Evolutionary conservation across 305 asterid genomes (phyloP).

Genomic region (Fraxinus ornus): DNA sequence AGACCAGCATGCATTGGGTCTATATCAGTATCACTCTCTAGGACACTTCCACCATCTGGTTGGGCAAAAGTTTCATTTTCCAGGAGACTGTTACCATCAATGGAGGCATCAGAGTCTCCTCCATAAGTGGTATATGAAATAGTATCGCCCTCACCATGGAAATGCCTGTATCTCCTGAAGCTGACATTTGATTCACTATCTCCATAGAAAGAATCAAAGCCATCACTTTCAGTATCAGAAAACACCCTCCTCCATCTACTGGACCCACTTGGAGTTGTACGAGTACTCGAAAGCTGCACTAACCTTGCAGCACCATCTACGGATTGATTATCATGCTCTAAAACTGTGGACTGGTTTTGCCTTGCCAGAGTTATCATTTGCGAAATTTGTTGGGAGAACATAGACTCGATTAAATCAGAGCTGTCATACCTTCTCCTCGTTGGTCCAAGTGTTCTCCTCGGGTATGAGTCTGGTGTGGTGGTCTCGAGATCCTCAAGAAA

Average conservation of each 20-base stretch:
- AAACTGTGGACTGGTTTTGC: constrained; percentile 39
- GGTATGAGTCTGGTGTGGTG: constrained; percentile 47
- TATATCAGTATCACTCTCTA: constrained; percentile 72
- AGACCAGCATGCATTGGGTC: constrained; percentile 95
- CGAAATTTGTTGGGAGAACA: constrained; percentile 59
- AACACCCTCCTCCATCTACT: constrained; percentile 65
- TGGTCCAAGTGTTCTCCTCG: constrained; percentile 31
- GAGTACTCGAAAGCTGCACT: constrained; percentile 40
- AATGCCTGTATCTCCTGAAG: constrained; percentile 58
- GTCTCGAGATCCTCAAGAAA: constrained; percentile 64
- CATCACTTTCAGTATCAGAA: constrained; percentile 83
- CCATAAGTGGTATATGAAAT: constrained; percentile 55
- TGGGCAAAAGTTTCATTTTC: constrained; percentile 46
- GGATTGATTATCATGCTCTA: constrained; percentile 48
- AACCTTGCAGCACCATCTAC: constrained; percentile 38
- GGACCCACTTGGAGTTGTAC: constrained; percentile 63
- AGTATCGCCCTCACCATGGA: constrained; percentile 56
- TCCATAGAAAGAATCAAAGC: constrained; percentile 66
- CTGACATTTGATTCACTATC: constrained; percentile 73
- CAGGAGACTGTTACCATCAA: constrained; percentile 41
- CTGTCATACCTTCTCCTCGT: constrained; percentile 54
- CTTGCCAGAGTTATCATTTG: constrained; percentile 51
- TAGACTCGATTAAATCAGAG: constrained; percentile 61
- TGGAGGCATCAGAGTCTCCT: constrained; percentile 71
- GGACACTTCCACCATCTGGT: constrained; percentile 51